Conservation (phyloP, 1,284 basidiomycete species). For the Pseudozyma sp. region DNA sequence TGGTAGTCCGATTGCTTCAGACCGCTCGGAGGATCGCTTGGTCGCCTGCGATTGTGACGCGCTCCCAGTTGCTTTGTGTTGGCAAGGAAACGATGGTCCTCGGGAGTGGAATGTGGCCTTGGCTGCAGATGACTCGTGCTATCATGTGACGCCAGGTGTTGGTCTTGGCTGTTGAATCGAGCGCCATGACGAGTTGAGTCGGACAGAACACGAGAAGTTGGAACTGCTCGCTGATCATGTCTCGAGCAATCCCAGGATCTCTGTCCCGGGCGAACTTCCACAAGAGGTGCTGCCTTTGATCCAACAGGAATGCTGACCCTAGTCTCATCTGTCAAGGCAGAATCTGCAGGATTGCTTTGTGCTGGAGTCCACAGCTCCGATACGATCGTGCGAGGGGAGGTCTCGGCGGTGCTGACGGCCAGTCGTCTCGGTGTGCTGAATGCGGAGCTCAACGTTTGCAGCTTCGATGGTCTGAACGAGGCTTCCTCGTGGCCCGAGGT, state of each 20-base stretch:
- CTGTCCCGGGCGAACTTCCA: too few relatives aligned
- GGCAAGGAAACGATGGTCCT: too few relatives aligned
- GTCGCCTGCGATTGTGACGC: too few relatives aligned
- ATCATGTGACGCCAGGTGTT: too few relatives aligned
- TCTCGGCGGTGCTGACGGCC: constrained; percentile 16
- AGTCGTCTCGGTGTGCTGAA: constrained; percentile 3
- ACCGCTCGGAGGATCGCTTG: neutral
- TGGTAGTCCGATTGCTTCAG: neutral
- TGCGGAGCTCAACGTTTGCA: neutral
- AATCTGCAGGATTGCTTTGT: constrained; percentile 15
- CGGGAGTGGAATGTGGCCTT: too few relatives aligned
- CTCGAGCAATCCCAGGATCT: too few relatives aligned
- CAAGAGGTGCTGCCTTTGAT: neutral
- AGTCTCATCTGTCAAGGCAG: constrained; percentile 23
- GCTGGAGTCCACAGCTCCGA: constrained; percentile 30
- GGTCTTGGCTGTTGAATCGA: too few relatives aligned
- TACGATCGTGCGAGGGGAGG: constrained; percentile 8
- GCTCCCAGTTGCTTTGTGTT: too few relatives aligned
- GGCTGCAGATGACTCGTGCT: too few relatives aligned
- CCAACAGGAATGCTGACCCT: neutral
- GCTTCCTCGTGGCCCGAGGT: neutral
- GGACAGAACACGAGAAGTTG: too few relatives aligned
- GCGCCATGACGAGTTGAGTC: too few relatives aligned
- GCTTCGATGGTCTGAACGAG: constrained; percentile 9
- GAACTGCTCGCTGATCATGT: too few relatives aligned